Conservation (phyloP, 176 grass and related monocot genomes). For the Otatea glauca region DNA sequence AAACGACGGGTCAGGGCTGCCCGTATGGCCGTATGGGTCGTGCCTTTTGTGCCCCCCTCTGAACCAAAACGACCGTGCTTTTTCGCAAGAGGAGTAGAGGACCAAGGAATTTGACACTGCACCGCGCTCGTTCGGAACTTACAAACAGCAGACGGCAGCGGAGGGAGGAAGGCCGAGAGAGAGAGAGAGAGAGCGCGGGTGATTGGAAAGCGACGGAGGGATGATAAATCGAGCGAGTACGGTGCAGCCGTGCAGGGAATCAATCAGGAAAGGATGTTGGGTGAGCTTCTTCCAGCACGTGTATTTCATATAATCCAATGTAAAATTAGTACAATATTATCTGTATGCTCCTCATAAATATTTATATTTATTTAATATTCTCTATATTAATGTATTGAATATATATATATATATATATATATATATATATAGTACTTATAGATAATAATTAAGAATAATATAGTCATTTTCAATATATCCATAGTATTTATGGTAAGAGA, state of each 20-base stretch:
- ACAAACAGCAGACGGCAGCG: neutral
- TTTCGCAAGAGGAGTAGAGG: no score
- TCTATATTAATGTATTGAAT: no score
- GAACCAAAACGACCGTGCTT: constrained; percentile 14
- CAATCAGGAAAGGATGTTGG: neutral
- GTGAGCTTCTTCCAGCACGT: no score
- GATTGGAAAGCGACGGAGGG: neutral
- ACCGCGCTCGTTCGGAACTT: neutral
- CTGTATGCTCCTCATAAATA: no score
- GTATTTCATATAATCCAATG: no score
- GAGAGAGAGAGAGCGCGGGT: neutral
- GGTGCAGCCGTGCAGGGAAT: neutral
- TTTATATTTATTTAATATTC: no score
- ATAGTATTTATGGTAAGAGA: no score
- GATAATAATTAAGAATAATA: no score
- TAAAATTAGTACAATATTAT: no score
- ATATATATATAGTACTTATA: no score
- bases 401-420: no score
- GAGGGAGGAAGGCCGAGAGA: neutral
- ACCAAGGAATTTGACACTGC: neutral
- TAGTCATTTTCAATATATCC: no score
- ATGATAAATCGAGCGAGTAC: neutral
- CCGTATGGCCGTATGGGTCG: neutral
- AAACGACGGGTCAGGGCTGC: neutral
- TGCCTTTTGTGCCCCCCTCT: neutral